Evolutionary conservation across 371 early-diverging fungal species (phyloP).

Genomic region (Apophysomyces sp.): DNA sequence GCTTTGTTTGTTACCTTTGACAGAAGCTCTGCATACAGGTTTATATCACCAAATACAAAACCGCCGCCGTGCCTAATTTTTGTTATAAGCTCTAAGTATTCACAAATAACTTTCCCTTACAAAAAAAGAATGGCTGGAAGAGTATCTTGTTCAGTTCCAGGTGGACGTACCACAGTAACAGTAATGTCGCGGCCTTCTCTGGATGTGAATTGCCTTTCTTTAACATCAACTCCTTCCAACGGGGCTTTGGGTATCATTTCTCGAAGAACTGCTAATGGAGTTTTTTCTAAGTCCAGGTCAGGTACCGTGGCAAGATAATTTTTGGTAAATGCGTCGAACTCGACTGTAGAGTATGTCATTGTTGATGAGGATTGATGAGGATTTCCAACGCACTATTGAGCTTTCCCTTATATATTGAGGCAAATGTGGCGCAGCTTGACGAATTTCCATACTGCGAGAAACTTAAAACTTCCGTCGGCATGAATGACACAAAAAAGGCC

Average conservation of each 20-base stretch:
- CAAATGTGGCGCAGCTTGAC: no score
- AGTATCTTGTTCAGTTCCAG: slow-evolving; percentile 4
- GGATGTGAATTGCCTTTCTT: neutral
- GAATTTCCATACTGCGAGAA: no score
- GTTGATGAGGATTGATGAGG: no score
- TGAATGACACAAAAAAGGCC: no score
- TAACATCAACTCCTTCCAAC: neutral
- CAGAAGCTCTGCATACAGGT: neutral
- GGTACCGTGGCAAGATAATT: neutral
- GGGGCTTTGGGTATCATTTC: neutral
- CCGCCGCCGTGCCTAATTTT: slow-evolving; percentile 17
- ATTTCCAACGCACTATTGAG: no score
- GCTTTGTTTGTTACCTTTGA: neutral
- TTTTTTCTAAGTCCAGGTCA: neutral
- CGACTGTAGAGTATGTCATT: neutral
- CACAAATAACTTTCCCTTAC: slow-evolving; percentile 3
- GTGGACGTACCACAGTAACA: slow-evolving; percentile 10
- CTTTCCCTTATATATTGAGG: no score
- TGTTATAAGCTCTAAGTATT: neutral
- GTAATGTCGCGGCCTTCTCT: neutral
- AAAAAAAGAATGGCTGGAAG: slow-evolving; percentile 17
- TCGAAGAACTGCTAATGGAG: neutral
- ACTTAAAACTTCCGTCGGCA: no score
- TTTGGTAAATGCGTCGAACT: neutral
- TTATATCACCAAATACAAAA: slow-evolving; percentile 1